Base-by-base conservation (phyloP, 306 rosid species). In the Hippophae tibetana region DNA sequence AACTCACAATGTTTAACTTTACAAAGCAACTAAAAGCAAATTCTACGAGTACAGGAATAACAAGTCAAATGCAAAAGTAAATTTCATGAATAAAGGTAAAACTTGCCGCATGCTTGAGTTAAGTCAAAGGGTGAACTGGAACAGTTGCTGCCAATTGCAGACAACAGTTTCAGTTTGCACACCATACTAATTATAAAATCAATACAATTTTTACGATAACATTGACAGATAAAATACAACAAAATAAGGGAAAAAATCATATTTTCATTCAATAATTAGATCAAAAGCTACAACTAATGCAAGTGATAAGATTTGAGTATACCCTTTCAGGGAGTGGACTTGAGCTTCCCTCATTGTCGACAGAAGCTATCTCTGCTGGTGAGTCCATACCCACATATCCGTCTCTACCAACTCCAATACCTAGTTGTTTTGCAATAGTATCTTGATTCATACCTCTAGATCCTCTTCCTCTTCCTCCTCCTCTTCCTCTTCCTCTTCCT, bases 361-460 rank as follows among this genome's bases (percentile, higher is more conserved):
- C 44, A 41, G 64, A 68, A 27, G 52, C 69, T 60, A 73, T 10
- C 47, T 75, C 69, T 51, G 69, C 65, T 13, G 64, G 73, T 38
- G 57, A 57, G 43, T 66, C 62, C 43, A 71, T 60, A 49, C 69
- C 76, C 10, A 63, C 25, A 8, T 54, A 54, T 25, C 80, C 76
- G 31, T 56, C 72, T 13, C 72, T 69, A 25, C 69, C 69, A 57
- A 66, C 49, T 49, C 69, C 73, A 54, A 52, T 69, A 18, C 69
- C 77, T 56, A 56, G 31, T 7, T 26, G 56, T 70, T 66, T 70
- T 53, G 73, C 6, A 58, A 66, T 76, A 42, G 61, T 75, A 38
- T 56, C 72, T 58, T 76, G 80, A 69, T 76, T 63, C 80, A 58
- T 67, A 10, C 73, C 73, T 66, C 76, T 66, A 50, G 75, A 47